Conservation (phyloP, 2,329 filamentous ascomycete genomes). For the Phaeosphaeria sp. region DNA sequence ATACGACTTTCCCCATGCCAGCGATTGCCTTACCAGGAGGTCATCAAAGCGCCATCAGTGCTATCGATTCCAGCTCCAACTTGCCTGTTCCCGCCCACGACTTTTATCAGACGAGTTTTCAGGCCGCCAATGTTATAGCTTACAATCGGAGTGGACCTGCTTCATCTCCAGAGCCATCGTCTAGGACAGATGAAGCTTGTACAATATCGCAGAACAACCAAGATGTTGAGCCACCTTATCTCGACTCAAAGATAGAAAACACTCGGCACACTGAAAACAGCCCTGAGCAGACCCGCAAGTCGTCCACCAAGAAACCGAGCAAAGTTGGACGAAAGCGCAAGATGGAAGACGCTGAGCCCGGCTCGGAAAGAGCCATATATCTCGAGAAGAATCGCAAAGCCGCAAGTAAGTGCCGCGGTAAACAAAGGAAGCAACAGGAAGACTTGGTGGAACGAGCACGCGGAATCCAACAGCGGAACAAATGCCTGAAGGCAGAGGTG, state of each 20-base stretch:
- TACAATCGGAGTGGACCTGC: background rate
- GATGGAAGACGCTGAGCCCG: slow-evolving; percentile 27
- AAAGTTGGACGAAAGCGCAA: slow-evolving; percentile 18
- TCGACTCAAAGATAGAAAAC: background rate
- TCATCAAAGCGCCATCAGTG: background rate
- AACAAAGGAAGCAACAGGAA: slow-evolving; percentile 64
- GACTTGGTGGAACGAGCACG: slow-evolving; percentile 54
- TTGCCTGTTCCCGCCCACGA: background rate
- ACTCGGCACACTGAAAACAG: background rate
- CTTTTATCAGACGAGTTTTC: background rate
- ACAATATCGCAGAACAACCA: background rate
- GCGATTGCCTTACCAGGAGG: background rate
- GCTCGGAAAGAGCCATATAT: slow-evolving; percentile 39
- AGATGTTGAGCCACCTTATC: background rate
- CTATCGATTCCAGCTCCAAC: background rate
- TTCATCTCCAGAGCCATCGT: background rate
- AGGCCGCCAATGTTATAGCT: background rate
- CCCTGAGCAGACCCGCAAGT: background rate
- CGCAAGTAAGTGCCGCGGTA: slow-evolving; percentile 74
- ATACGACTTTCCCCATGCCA: background rate
- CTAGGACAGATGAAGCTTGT: background rate
- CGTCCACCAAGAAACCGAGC: background rate
- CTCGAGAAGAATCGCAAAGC: slow-evolving; percentile 74
- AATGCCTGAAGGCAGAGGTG: slow-evolving; percentile 35
- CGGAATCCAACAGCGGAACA: slow-evolving; percentile 36